Conservation (phyloP, 345 rosid species). For the Corchorus capsularis region DNA sequence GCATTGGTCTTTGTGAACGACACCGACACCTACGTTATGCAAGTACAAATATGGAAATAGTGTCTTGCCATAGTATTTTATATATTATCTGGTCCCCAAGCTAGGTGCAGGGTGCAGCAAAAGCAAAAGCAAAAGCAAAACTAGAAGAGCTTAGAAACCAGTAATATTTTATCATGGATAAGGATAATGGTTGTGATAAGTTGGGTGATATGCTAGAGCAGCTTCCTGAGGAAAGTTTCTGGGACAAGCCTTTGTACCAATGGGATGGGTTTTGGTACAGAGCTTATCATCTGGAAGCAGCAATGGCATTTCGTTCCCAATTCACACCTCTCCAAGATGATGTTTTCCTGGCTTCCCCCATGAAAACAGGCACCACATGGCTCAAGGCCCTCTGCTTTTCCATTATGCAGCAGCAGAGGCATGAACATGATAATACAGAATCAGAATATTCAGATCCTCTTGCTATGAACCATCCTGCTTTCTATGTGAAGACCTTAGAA, state of each 20-base stretch:
- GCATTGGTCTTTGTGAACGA: too few relatives aligned
- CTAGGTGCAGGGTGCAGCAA: too few relatives aligned
- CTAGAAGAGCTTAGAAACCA: background rate
- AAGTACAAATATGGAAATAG: too few relatives aligned
- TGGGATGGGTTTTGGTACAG: constrained; percentile 30
- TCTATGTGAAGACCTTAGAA: constrained; percentile 23
- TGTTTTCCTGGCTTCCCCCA: constrained; percentile 34
- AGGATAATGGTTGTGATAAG: constrained; percentile 7
- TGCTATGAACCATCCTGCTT: constrained; percentile 23
- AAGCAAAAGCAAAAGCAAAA: too few relatives aligned
- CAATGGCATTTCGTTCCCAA: constrained; percentile 18
- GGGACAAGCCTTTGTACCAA: constrained; percentile 25
- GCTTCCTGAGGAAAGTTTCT: constrained; percentile 24
- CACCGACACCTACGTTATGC: too few relatives aligned
- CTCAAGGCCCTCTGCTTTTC: constrained; percentile 36
- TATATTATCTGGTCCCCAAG: too few relatives aligned
- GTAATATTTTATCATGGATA: background rate
- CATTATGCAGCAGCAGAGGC: constrained; percentile 27
- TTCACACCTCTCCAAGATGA: constrained; percentile 28
- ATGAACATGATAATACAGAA: background rate
- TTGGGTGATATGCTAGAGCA: background rate
- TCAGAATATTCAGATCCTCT: too few relatives aligned
- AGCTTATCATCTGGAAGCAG: constrained; percentile 19
- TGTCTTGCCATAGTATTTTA: too few relatives aligned
- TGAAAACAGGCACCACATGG: constrained; percentile 47